These are phyloP conservation scores for Agapanthus africanus DNA, from an alignment of 106 monocot genomes.

Conservation along the genomic window DNA sequence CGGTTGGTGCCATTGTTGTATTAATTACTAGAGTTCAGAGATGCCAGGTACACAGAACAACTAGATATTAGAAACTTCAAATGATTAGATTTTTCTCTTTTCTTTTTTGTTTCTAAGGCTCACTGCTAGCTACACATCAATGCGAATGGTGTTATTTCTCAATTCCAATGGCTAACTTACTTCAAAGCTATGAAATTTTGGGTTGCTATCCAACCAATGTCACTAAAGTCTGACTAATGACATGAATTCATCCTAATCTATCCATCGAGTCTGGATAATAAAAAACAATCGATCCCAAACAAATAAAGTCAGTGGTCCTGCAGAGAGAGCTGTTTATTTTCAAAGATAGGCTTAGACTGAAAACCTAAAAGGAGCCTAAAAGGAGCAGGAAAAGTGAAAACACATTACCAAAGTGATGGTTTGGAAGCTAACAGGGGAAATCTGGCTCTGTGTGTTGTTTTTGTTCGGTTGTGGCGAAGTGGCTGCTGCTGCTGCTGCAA, in stretches of 20 bases:
- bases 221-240: neutral
- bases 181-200: neutral
- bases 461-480: conserved; percentile 21
- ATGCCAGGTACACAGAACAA: neutral
- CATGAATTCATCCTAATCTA: neutral
- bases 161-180: neutral
- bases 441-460: conserved; percentile 23
- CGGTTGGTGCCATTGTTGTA: neutral
- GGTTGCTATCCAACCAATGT: neutral
- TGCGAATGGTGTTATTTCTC: neutral
- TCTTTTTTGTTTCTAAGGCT: neutral
- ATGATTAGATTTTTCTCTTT: neutral
- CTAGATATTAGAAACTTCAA: neutral
- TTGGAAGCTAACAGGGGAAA: conserved; percentile 20
- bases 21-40: neutral
- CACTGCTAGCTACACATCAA: neutral
- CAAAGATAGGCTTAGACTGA: neutral
- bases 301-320: neutral
- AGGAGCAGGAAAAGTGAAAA: neutral
- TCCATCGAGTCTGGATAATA: neutral
- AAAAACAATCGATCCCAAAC: neutral
- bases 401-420: conserved; percentile 25
- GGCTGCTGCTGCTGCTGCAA: conserved; percentile 15
- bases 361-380: neutral
- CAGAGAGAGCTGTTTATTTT: neutral